phyloP scores from a whole-genome alignment of 768 basidiomycete genomes.

The Rubroboletus pulcherrimus region DNA sequence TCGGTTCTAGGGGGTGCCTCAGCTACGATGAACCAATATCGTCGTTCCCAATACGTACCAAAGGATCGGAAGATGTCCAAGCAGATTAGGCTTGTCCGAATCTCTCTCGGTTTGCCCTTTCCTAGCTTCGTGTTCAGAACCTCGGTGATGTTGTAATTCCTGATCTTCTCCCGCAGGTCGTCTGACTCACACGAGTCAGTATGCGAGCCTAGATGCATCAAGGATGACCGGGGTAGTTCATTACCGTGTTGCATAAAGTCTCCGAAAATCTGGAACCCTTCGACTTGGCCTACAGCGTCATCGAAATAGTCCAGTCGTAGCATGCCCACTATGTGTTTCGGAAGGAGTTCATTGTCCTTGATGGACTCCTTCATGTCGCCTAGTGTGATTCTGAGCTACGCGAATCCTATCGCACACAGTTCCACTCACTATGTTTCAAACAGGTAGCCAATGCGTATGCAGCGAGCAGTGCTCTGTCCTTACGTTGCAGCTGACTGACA shows the following conservation, averaged over 20 bases:
- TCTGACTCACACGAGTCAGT: slow-evolving; percentile 4
- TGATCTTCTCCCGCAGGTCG: slow-evolving; percentile 13
- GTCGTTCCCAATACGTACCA: slow-evolving; percentile 4
- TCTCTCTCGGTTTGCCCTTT: slow-evolving; percentile 11
- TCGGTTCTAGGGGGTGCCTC: slow-evolving; percentile 3
- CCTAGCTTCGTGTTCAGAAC: slow-evolving; percentile 16
- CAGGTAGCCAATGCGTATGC: slow-evolving; percentile 20
- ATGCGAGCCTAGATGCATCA: not conserved
- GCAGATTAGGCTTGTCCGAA: slow-evolving; percentile 21
- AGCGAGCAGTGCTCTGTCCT: slow-evolving; percentile 17
- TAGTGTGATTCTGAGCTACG: not conserved
- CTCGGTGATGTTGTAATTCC: slow-evolving; percentile 12
- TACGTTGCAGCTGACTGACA: slow-evolving; percentile 13
- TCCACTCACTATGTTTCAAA: slow-evolving; percentile 14
- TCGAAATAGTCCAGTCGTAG: slow-evolving; percentile 23
- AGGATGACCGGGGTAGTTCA: not conserved
- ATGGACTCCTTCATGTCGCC: slow-evolving; percentile 14
- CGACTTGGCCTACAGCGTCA: slow-evolving; percentile 20
- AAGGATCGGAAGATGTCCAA: slow-evolving; percentile 22
- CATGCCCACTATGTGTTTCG: slow-evolving; percentile 22
- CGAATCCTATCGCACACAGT: not conserved
- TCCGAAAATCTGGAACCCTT: slow-evolving; percentile 24
- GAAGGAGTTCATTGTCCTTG: slow-evolving; percentile 4
- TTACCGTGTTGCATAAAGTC: slow-evolving; percentile 22
- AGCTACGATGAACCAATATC: not conserved